A percentile compares a stretch with the other conserved stretches of the same genome.
These are phyloP conservation scores for Tricholoma matsutake DNA, from an alignment of 768 basidiomycete genomes.

Conservation along the genomic window DNA sequence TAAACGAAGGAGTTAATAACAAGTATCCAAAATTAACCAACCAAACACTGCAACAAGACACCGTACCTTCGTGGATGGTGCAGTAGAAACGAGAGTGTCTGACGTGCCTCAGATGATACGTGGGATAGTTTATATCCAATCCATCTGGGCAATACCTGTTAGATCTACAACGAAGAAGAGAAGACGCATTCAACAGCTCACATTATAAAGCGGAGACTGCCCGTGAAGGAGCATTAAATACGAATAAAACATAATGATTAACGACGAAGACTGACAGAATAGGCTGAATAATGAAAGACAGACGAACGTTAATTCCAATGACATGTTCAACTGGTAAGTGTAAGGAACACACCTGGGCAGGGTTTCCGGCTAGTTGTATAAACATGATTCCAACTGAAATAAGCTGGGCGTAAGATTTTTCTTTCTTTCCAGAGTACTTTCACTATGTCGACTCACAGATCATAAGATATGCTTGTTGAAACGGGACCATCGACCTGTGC, in stretches of 20 bases:
- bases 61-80: conserved; percentile 69
- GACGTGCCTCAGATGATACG: conserved; percentile 39
- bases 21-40: neutral
- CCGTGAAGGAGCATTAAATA: neutral
- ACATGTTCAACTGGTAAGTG: neutral
- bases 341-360: conserved; percentile 54
- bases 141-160: conserved; percentile 48
- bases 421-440: neutral
- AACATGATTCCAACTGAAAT: conserved; percentile 49
- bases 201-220: conserved; percentile 61
- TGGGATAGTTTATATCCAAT: conserved; percentile 47
- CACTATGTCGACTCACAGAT: conserved; percentile 35
- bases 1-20: conserved; percentile 13
- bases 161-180: neutral
- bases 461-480: conserved; percentile 65
- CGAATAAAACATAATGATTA: neutral
- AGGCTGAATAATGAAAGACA: conserved; percentile 36
- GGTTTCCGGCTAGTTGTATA: conserved; percentile 73
- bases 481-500: conserved; percentile 63
- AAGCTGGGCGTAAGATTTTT: neutral
- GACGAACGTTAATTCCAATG: neutral
- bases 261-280: conserved; percentile 47
- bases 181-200: conserved; percentile 23
- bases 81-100: conserved; percentile 68
- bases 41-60: neutral